phyloP scores from a whole-genome alignment of 1,284 basidiomycete species.

The Fomitopsis pinicola region DNA sequence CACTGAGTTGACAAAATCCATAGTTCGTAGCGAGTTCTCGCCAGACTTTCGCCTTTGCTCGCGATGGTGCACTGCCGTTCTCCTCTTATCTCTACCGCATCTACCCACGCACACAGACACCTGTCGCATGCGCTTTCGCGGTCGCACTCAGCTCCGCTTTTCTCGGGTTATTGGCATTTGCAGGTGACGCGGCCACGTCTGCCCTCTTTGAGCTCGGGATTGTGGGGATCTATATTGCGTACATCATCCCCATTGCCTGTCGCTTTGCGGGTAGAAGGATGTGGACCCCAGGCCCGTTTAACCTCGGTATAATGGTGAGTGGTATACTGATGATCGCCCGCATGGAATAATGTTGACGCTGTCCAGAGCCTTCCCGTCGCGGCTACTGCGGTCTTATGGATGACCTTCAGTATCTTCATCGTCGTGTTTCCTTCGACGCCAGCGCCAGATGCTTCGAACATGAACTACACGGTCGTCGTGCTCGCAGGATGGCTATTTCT shows the following conservation, averaged over 20 bases:
- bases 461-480: conserved; percentile 70
- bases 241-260: conserved; percentile 42
- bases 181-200: conserved; percentile 58
- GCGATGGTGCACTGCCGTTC: conserved; percentile 69
- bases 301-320: conserved; percentile 55
- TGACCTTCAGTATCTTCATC: conserved; percentile 56
- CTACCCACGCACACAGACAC: conserved; percentile 58
- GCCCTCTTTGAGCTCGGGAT: conserved; percentile 64
- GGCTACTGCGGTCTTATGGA: conserved; percentile 49
- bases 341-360: not conserved
- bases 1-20: not conserved
- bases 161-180: conserved; percentile 60
- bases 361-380: conserved; percentile 54
- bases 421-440: conserved; percentile 62
- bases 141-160: conserved; percentile 40
- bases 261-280: conserved; percentile 32
- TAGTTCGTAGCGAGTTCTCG: conserved; percentile 45
- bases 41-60: conserved; percentile 63
- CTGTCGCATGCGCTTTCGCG: conserved; percentile 66
- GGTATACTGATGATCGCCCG: not conserved
- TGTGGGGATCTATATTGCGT: conserved; percentile 54
- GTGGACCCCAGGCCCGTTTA: conserved; percentile 65
- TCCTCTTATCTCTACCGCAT: conserved; percentile 66
- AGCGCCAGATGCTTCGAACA: conserved; percentile 38
- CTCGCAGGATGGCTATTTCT: conserved; percentile 51